Evolutionary conservation across 345 rosid species (phyloP).

Genomic region (Arabis hirsuta): DNA sequence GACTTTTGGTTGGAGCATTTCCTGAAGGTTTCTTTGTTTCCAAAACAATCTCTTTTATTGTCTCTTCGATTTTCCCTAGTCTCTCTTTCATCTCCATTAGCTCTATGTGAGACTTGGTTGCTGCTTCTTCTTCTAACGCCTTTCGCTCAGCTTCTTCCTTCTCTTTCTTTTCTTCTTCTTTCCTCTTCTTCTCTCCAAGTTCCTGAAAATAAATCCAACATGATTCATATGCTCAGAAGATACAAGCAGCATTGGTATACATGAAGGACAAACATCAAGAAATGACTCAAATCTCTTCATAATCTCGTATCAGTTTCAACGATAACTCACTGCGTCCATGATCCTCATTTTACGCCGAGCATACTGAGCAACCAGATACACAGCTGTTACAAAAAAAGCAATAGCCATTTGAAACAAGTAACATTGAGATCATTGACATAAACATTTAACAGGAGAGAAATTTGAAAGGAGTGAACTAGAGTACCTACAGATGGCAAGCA

Average conservation of each 20-base stretch:
- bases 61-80: conserved; percentile 71
- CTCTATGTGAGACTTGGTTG: conserved; percentile 46
- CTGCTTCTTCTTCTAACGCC: conserved; percentile 51
- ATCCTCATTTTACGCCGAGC: conserved; percentile 79
- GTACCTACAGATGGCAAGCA: conserved; percentile 95
- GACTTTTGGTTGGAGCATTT: conserved; percentile 41
- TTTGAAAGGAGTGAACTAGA: neutral
- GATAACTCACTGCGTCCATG: conserved; percentile 74
- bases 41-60: conserved; percentile 63
- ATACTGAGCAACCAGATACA: conserved; percentile 84
- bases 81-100: conserved; percentile 68
- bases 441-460: conserved; percentile 28
- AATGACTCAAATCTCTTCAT: neutral
- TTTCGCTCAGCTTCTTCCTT: conserved; percentile 54
- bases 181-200: conserved; percentile 58
- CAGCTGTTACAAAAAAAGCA: conserved; percentile 59
- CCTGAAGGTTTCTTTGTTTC: conserved; percentile 60
- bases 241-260: neutral
- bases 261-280: neutral
- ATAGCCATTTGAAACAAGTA: conserved; percentile 21
- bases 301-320: neutral
- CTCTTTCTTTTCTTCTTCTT: conserved; percentile 60
- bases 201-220: conserved; percentile 50
- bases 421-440: neutral
- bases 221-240: conserved; percentile 1